These are phyloP conservation scores for Neolentinus lepideus DNA, from an alignment of 1,284 basidiomycete species.

Conservation along the genomic window DNA sequence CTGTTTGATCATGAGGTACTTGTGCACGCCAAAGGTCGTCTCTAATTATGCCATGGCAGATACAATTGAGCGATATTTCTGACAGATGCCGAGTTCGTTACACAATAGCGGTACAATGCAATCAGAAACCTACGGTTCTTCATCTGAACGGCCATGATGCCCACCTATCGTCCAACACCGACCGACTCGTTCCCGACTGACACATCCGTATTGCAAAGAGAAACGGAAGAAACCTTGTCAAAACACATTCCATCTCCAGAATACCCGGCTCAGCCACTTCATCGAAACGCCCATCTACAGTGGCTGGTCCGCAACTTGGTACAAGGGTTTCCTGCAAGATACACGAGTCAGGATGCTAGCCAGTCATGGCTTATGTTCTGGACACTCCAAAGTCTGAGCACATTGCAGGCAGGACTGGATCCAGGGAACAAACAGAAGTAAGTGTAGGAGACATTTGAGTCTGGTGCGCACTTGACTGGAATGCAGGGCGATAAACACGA, in stretches of 20 bases:
- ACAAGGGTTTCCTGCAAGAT: constrained; percentile 73
- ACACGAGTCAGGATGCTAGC: constrained; percentile 83
- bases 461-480: background rate
- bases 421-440: constrained; percentile 66
- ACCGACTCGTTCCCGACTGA: constrained; percentile 54
- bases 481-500: constrained; percentile 65
- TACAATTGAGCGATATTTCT: no score
- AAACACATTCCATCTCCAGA: constrained; percentile 30
- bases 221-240: constrained; percentile 60
- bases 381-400: constrained; percentile 77
- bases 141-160: background rate
- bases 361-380: constrained; percentile 92
- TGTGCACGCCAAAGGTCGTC: no score
- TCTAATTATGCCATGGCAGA: no score
- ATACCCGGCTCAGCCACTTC: constrained; percentile 26
- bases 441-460: constrained; percentile 13
- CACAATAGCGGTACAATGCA: background rate
- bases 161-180: constrained; percentile 23
- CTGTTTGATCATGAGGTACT: no score
- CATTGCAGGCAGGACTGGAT: constrained; percentile 75
- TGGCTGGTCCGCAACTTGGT: constrained; percentile 62
- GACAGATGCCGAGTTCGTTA: no score
- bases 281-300: constrained; percentile 58
- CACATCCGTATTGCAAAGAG: constrained; percentile 58
- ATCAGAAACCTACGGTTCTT: background rate